These are phyloP conservation scores for Gastrolobium bilobum DNA, from an alignment of 306 rosid species.

Conservation along the genomic window DNA sequence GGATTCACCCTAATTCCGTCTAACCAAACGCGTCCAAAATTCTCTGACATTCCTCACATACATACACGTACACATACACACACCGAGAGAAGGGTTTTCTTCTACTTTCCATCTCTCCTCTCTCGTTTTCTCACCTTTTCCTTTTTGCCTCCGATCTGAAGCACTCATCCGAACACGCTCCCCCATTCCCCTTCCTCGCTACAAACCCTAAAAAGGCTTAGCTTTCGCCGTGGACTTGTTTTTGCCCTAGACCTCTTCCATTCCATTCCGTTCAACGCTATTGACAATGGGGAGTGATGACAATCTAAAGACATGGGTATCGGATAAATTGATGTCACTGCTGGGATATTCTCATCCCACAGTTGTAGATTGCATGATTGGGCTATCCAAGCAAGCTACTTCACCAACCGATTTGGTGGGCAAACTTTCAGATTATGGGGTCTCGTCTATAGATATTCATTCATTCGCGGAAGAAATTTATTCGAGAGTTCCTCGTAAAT, in stretches of 20 bases:
- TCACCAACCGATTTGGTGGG: constrained; percentile 73
- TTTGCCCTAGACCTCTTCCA: no score
- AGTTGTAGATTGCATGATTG: constrained; percentile 78
- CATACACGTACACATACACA: no score
- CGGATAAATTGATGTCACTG: constrained; percentile 74
- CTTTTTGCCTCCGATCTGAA: no score
- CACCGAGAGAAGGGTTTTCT: no score
- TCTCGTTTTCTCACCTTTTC: no score
- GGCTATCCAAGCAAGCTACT: constrained; percentile 76
- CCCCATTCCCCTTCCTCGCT: constrained; percentile 46
- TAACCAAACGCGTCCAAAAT: no score
- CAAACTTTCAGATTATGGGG: constrained; percentile 70
- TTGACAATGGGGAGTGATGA: constrained; percentile 71
- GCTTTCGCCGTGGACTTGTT: no score
- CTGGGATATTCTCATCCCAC: constrained; percentile 86
- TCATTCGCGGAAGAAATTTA: constrained; percentile 78
- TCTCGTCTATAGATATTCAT: constrained; percentile 67
- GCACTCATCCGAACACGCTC: constrained; percentile 44
- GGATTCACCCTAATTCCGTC: no score
- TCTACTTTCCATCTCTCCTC: no score
- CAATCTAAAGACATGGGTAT: constrained; percentile 79
- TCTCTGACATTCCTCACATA: no score
- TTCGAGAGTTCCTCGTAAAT: constrained; percentile 71
- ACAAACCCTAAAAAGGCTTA: constrained; percentile 68
- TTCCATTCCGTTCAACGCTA: no score